Evolutionary conservation across 1,284 basidiomycete genomes (phyloP).

Genomic region (Pholiota adiposa): DNA sequence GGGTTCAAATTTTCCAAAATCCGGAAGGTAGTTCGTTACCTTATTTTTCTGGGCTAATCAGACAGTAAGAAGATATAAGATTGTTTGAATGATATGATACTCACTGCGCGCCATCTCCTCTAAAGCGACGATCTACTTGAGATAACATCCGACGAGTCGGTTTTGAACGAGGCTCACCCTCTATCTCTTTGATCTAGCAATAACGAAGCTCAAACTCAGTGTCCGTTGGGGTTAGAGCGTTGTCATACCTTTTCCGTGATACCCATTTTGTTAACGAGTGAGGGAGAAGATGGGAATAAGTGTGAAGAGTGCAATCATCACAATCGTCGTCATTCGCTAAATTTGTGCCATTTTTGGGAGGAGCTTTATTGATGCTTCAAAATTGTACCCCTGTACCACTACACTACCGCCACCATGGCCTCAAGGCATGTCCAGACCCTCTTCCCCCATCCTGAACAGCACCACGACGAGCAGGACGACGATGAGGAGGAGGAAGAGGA

Average conservation of each 20-base stretch:
- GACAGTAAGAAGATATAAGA: neutral
- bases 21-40: slow-evolving; percentile 41
- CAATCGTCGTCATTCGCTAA: slow-evolving; percentile 16
- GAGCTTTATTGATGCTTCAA: neutral
- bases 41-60: slow-evolving; percentile 88
- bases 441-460: slow-evolving; percentile 67
- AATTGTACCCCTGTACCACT: slow-evolving; percentile 4
- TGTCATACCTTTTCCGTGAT: slow-evolving; percentile 81
- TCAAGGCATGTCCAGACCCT: slow-evolving; percentile 65
- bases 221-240: neutral
- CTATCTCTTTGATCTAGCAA: slow-evolving; percentile 87
- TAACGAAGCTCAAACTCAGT: slow-evolving; percentile 5
- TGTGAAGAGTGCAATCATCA: slow-evolving; percentile 4
- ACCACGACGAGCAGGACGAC: slow-evolving; percentile 49
- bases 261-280: slow-evolving; percentile 63
- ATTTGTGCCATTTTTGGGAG: slow-evolving; percentile 20
- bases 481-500: slow-evolving; percentile 42
- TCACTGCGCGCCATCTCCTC: slow-evolving; percentile 95
- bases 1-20: slow-evolving; percentile 3
- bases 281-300: slow-evolving; percentile 13
- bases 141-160: neutral
- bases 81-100: slow-evolving; percentile 35
- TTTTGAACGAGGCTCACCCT: slow-evolving; percentile 60
- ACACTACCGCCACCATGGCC: slow-evolving; percentile 27
- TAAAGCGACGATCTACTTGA: slow-evolving; percentile 33